Conservation (phyloP, 441 rosid genomes). For the Aquilaria agallochum region DNA sequence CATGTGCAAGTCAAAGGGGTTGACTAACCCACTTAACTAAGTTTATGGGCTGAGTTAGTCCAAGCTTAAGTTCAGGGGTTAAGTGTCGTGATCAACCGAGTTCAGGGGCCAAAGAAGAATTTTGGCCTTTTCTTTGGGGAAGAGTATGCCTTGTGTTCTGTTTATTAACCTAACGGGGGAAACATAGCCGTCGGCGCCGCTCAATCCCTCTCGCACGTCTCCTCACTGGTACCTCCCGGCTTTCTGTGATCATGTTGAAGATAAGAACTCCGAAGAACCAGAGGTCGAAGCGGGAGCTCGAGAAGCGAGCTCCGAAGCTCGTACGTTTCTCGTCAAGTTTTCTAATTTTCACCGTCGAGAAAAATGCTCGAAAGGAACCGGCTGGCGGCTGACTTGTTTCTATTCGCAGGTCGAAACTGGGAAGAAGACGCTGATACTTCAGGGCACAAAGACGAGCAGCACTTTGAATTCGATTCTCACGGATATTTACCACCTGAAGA, state of each 20-base stretch:
- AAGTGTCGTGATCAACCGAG: too few relatives aligned
- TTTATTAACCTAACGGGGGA: too few relatives aligned
- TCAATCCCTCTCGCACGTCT: too few relatives aligned
- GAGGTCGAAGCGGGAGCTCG: constrained; percentile 59
- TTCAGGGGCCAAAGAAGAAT: too few relatives aligned
- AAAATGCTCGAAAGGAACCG: constrained; percentile 3
- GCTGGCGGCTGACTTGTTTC: neutral
- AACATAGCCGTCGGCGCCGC: too few relatives aligned
- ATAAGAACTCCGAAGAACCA: constrained; percentile 48
- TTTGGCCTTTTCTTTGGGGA: too few relatives aligned
- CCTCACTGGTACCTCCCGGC: too few relatives aligned
- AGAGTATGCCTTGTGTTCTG: too few relatives aligned
- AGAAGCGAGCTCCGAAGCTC: constrained; percentile 73
- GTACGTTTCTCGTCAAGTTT: constrained; percentile 28
- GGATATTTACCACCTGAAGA: constrained; percentile 73
- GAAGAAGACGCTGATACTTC: constrained; percentile 90
- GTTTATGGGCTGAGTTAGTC: too few relatives aligned
- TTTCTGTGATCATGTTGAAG: constrained; percentile 39
- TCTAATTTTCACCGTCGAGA: neutral
- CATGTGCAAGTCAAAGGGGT: too few relatives aligned
- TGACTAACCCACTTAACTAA: too few relatives aligned
- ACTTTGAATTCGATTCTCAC: constrained; percentile 58
- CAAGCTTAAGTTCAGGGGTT: too few relatives aligned
- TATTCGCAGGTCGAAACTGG: constrained; percentile 71
- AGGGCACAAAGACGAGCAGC: constrained; percentile 79